Base-by-base conservation (phyloP, 805 yeast species). In the Candida dajiaensis region DNA sequence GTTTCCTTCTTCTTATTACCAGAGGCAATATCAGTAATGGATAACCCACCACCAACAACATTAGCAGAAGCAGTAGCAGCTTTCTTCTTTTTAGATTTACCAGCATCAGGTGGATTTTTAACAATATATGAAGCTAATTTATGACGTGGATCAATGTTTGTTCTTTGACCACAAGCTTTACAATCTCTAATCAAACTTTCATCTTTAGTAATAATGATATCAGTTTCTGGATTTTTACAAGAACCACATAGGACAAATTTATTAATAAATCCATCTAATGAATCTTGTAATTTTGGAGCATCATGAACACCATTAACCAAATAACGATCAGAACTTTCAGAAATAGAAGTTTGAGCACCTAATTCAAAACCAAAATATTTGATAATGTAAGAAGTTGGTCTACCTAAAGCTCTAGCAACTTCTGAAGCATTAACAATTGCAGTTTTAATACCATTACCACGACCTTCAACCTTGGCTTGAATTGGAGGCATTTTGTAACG, bases 401-500 rank as follows among this genome's bases (percentile, higher is more conserved):
- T 83, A 56, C 86, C 87, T 54, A 94, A 76, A 20, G 98, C 95
- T 61, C 96, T 81, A 37, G 97, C 95, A 51, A 94, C 97, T 63
- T 94, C 98, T 36, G 85, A 72, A 46, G 89, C 81, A 70, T 94
- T 94, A 56, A 89, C 80, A 47, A 94, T 83, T 46, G 92, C 95
- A 21, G 99, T 94, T 68, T 89, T 90, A 71, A 94, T 94, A 82
- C 99, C 99, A 73, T 94, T 94, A 74, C 99, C 99, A 67, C 96
- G 81, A 69, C 99, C 99, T 73, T 94, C 98, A 55, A 88, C 88
- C 77, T 94, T 94, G 57, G 97, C 87, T 72, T 87, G 95, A 70
- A 94, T 84, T 38, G 95, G 85, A 65, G 99, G 99, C 99, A 94
- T 94, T 75, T 94, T 94, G 72, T 94, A 94, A 75, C 99, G 96